Conservation (phyloP, 225 moss, liverwort and hornwort genomes). For the Ulota crispa region DNA sequence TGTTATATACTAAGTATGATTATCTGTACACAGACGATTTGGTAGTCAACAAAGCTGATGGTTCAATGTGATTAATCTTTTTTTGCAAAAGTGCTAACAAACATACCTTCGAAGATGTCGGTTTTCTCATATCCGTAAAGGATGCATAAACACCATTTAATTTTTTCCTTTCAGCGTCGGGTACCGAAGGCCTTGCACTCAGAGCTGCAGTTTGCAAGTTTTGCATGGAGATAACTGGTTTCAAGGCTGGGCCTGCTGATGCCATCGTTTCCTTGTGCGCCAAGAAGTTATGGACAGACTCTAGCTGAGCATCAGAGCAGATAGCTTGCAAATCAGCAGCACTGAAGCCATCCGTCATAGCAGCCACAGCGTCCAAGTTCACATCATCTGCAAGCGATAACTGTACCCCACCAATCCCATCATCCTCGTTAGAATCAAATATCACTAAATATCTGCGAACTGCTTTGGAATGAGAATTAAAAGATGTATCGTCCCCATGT, state of each 20-base stretch:
- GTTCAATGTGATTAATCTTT: background rate
- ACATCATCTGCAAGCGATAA: constrained; percentile 80
- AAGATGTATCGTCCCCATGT: background rate
- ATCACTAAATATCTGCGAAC: constrained; percentile 7
- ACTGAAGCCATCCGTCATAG: constrained; percentile 86
- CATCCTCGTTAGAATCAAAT: constrained; percentile 23
- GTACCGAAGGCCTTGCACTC: constrained; percentile 91
- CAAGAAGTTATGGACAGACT: constrained; percentile 82
- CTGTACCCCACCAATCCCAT: constrained; percentile 46
- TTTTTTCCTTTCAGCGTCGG: constrained; percentile 69
- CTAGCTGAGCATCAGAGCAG: constrained; percentile 94
- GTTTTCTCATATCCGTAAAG: constrained; percentile 70
- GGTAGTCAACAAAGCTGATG: background rate
- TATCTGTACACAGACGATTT: background rate
- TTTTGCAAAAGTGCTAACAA: background rate
- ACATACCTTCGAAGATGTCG: constrained; percentile 56
- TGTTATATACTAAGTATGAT: background rate
- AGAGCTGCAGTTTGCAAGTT: constrained; percentile 63
- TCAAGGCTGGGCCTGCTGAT: constrained; percentile 25
- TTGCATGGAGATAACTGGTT: constrained; percentile 73
- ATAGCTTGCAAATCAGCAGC: constrained; percentile 98
- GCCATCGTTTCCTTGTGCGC: constrained; percentile 32
- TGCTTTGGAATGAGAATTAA: background rate
- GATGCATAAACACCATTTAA: constrained; percentile 73
- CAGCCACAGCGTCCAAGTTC: constrained; percentile 72